Evolutionary conservation across 2,329 filamentous ascomycete species (phyloP), one percentile per base, ranked within the genome.

Genomic region (Microcera coccophila): DNA sequence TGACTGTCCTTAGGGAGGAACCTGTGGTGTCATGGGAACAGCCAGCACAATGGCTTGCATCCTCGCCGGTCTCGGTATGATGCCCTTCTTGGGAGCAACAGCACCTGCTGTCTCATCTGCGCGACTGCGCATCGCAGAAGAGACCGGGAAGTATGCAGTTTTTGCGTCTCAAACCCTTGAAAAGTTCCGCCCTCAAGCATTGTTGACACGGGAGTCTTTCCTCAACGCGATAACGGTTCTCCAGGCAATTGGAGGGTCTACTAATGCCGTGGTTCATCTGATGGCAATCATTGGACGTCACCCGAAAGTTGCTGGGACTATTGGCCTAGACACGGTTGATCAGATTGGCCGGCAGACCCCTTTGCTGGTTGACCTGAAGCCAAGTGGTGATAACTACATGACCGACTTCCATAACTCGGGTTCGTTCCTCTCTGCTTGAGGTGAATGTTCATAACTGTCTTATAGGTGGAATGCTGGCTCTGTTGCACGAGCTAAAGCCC

Each of bases 1-100:
- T 33, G n/a, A 24, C 18, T 33, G 15, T 3, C 3, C 3, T 31
- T 38, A 74, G 71, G 79, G 81, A 2, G 89, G 89, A 21, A 90
- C 87, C 1, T 95, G 89, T 51, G 88, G 88, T 36, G 89, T 90
- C 15, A 95, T 95, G 89, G 93, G 88, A 50, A 95, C 89, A 0
- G 89, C 89, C 5, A 91, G 89, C 59, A 94, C 88, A 2, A 91
- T 95, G 87, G 86, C 87, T 1, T 90, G 86, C 5, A 79, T 88
- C 14, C 85, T 90, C 17, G 87, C 89, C 48, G 87, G 81, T 1
- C 82, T 95, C 55, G 89, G 89, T n/a, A 73, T 94, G 52, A 85
- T 87, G 45, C 75, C 90, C 1, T 83, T 90, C 7, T 81, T 81
- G 5, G 88, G 85, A 0, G 87, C 87, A 1, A 86, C 85, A 0